These are phyloP conservation scores for Saturnispora saitoi DNA, from an alignment of 805 yeast species.

Conservation along the genomic window DNA sequence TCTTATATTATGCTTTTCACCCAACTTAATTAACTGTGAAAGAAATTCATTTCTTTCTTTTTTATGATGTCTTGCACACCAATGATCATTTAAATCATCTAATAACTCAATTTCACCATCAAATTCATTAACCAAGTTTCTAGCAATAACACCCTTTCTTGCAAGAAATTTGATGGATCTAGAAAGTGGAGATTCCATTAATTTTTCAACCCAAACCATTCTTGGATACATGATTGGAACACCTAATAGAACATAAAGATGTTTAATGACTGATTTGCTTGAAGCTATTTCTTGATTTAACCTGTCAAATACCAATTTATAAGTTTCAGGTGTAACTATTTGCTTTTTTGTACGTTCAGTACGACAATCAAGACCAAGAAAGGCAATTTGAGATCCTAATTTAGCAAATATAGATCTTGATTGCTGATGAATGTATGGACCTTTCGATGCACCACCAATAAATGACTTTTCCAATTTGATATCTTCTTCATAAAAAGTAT, in stretches of 20 bases:
- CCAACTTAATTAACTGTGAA: conserved; percentile 53
- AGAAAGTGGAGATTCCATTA: conserved; percentile 55
- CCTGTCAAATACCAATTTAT: conserved; percentile 52
- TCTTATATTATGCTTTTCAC: conserved; percentile 55
- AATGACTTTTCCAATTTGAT: conserved; percentile 43
- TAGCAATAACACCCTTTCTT: conserved; percentile 50
- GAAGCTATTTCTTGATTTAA: conserved; percentile 43
- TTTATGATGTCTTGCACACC: conserved; percentile 90
- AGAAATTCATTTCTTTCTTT: conserved; percentile 70
- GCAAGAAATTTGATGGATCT: conserved; percentile 58
- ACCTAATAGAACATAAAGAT: conserved; percentile 75
- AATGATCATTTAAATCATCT: conserved; percentile 92
- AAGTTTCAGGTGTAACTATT: conserved; percentile 48
- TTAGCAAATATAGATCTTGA: conserved; percentile 66
- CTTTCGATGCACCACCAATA: conserved; percentile 48
- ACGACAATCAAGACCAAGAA: conserved; percentile 85
- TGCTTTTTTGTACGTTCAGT: conserved; percentile 69
- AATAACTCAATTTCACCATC: conserved; percentile 87
- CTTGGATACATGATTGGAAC: conserved; percentile 95
- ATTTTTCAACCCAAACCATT: conserved; percentile 78
- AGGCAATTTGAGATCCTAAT: conserved; percentile 63
- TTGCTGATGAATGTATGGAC: conserved; percentile 60
- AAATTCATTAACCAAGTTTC: conserved; percentile 80
- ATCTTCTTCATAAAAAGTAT: conserved; percentile 42
- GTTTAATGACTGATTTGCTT: conserved; percentile 54